A percentile compares a stretch with the other conserved stretches of the same genome.
phyloP scores from a whole-genome alignment of 192 early-diverging fungal species.

The Linnemannia zychae region DNA sequence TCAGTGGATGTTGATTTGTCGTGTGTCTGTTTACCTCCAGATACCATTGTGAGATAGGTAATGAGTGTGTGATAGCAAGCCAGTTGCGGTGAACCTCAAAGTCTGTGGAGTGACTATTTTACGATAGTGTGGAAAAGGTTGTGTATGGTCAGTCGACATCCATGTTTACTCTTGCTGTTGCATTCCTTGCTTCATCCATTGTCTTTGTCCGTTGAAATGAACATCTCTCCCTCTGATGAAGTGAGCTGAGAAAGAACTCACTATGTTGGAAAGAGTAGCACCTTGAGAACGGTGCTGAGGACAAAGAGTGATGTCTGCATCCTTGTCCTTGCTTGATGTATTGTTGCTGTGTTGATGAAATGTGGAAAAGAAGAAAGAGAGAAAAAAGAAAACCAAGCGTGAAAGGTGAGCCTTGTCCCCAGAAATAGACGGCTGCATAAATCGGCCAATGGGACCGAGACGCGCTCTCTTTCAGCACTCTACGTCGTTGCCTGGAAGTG shows the following conservation, averaged over 20 bases:
- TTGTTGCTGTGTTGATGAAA: background rate
- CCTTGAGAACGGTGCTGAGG: slow-evolving; percentile 65
- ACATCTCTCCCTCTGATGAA: no score
- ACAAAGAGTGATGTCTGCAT: slow-evolving; percentile 61
- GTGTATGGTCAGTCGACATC: background rate
- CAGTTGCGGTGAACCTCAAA: slow-evolving; percentile 99
- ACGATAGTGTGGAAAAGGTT: background rate
- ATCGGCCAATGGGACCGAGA: background rate
- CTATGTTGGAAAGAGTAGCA: slow-evolving; percentile 84
- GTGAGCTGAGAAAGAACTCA: slow-evolving; percentile 39
- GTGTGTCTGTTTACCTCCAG: slow-evolving; percentile 70
- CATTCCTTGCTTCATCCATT: background rate
- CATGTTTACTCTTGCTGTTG: background rate
- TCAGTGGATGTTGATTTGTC: background rate
- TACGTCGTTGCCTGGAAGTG: background rate
- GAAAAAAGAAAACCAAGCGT: background rate
- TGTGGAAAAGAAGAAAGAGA: background rate
- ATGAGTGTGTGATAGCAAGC: slow-evolving; percentile 91
- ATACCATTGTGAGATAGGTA: slow-evolving; percentile 91
- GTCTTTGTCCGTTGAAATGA: background rate
- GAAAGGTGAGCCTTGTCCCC: background rate
- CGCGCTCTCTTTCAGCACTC: background rate
- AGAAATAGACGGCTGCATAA: background rate
- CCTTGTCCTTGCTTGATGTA: background rate
- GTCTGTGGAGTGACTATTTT: slow-evolving; percentile 88